Evolutionary conservation across 257 asterid genomes (phyloP).

Genomic region (Fraxinus americana): DNA sequence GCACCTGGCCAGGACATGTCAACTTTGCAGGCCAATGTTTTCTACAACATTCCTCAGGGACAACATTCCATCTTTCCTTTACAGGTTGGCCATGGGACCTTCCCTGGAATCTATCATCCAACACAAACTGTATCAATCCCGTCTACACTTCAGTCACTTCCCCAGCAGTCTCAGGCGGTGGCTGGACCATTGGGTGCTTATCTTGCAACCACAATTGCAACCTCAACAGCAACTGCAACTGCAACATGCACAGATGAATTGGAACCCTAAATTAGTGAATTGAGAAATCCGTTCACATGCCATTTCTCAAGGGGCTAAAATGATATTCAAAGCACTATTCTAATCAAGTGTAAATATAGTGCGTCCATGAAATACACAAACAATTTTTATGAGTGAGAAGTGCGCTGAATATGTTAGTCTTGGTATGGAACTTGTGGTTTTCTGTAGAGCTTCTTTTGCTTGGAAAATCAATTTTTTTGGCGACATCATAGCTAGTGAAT

Average conservation of each 20-base stretch:
- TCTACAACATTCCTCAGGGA: slow-evolving; percentile 54
- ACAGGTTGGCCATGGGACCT: slow-evolving; percentile 42
- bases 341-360: slow-evolving; percentile 16
- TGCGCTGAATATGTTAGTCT: background rate
- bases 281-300: slow-evolving; percentile 22
- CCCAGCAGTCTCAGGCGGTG: slow-evolving; percentile 49
- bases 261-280: slow-evolving; percentile 45
- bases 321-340: background rate
- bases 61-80: slow-evolving; percentile 44
- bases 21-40: slow-evolving; percentile 45
- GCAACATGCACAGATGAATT: slow-evolving; percentile 41
- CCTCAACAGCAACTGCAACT: slow-evolving; percentile 31
- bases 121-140: slow-evolving; percentile 37
- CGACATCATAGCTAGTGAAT: background rate
- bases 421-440: background rate
- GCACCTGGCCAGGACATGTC: slow-evolving; percentile 43
- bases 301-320: background rate
- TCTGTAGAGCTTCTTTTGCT: background rate
- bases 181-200: slow-evolving; percentile 42
- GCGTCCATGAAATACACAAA: background rate
- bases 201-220: slow-evolving; percentile 38
- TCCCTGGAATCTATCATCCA: slow-evolving; percentile 46
- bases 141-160: slow-evolving; percentile 39
- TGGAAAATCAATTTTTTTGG: background rate
- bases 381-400: background rate